A percentile compares a stretch with the other conserved stretches of the same genome.
phyloP scores from a whole-genome alignment of 106 monocot species.

The Agapanthus africanus region DNA sequence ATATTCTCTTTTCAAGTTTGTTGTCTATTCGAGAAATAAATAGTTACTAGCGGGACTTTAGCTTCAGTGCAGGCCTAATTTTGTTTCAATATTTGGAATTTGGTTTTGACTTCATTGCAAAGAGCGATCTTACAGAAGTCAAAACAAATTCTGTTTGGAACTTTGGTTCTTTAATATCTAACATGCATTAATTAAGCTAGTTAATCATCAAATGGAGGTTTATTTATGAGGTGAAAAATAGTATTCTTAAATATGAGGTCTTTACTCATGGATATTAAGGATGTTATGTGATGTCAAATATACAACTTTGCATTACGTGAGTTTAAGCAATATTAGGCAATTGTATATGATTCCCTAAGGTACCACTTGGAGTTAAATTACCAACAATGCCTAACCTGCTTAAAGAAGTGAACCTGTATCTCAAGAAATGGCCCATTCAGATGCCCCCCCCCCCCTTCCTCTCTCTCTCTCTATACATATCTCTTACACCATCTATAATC shows the following conservation, averaged over 20 bases:
- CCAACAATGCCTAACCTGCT: too few relatives aligned
- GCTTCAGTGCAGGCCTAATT: not conserved
- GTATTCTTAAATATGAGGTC: not conserved
- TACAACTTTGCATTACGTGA: not conserved
- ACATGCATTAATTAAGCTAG: not conserved
- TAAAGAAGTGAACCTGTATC: too few relatives aligned
- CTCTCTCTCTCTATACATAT: too few relatives aligned
- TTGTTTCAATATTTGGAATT: not conserved
- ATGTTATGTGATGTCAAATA: not conserved
- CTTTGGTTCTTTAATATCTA: not conserved
- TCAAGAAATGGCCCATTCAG: too few relatives aligned
- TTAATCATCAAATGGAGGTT: not conserved
- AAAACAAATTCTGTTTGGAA: not conserved
- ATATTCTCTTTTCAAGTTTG: not conserved
- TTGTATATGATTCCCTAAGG: too few relatives aligned
- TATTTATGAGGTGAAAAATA: not conserved
- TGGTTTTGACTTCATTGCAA: not conserved
- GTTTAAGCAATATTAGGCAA: too few relatives aligned
- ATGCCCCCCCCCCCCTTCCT: too few relatives aligned
- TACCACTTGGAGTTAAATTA: too few relatives aligned
- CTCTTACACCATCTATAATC: not conserved
- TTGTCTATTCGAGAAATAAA: too few relatives aligned
- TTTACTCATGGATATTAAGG: not conserved
- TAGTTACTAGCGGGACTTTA: not conserved
- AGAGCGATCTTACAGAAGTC: not conserved